phyloP scores from a whole-genome alignment of 257 asterid species.

The Solanum tacnaense region DNA sequence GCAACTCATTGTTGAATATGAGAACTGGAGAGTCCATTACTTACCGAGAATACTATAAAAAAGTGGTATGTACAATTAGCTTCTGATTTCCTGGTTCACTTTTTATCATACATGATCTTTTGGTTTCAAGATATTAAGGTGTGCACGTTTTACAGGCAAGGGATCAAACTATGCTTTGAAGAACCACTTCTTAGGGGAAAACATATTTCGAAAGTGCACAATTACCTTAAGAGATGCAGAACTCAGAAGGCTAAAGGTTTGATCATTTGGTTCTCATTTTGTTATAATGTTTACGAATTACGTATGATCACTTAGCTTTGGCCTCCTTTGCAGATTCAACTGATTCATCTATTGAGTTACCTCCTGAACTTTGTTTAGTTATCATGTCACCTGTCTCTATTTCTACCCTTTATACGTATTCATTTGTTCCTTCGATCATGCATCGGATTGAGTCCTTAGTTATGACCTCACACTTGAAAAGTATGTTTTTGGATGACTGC shows the following conservation, averaged over 20 bases:
- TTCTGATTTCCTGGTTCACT: background rate
- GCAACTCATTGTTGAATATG: conserved; percentile 29
- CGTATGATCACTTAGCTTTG: background rate
- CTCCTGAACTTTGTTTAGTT: conserved; percentile 70
- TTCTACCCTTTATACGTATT: conserved; percentile 47
- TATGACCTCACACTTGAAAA: conserved; percentile 48
- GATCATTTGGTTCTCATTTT: background rate
- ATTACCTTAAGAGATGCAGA: conserved; percentile 40
- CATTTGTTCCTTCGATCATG: conserved; percentile 60
- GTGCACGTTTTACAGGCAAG: conserved; percentile 34
- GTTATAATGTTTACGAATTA: background rate
- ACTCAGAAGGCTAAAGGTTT: conserved; percentile 39
- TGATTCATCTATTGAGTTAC: conserved; percentile 39
- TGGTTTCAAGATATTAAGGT: background rate
- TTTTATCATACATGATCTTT: background rate
- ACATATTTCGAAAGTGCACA: conserved; percentile 29
- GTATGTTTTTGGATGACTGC: conserved; percentile 31
- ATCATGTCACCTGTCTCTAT: conserved; percentile 53
- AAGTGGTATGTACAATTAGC: conserved; percentile 22
- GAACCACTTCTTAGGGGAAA: conserved; percentile 45
- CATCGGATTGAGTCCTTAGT: conserved; percentile 76
- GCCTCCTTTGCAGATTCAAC: conserved; percentile 31
- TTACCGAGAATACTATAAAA: conserved; percentile 33
- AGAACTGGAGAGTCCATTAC: conserved; percentile 28
- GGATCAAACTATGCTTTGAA: conserved; percentile 30